Evolutionary conservation across 768 basidiomycete species (phyloP).

Genomic region (Collybia sp.): DNA sequence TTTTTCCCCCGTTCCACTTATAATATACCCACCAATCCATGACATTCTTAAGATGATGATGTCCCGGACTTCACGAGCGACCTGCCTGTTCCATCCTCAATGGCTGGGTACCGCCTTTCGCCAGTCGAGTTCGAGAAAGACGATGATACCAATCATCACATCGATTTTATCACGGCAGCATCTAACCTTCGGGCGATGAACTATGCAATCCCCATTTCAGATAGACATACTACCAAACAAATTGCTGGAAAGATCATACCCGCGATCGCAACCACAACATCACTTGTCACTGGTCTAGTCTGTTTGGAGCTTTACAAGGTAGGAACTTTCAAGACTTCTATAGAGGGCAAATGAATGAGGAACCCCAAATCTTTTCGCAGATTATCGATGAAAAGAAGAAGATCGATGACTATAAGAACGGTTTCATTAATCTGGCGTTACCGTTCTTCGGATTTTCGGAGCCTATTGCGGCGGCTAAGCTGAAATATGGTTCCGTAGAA

Average conservation of each 20-base stretch:
- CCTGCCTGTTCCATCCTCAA: conserved; percentile 83
- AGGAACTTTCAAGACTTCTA: conserved; percentile 1
- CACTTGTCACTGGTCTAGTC: conserved; percentile 91
- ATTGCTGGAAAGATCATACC: conserved; percentile 99
- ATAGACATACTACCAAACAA: conserved; percentile 92
- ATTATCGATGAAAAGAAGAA: conserved; percentile 94
- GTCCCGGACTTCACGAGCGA: conserved; percentile 53
- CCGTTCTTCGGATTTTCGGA: conserved; percentile 99
- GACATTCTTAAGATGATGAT: conserved; percentile 41
- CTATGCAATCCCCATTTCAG: conserved; percentile 84
- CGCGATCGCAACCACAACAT: conserved; percentile 97
- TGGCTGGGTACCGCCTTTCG: conserved; percentile 93
- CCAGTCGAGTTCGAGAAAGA: conserved; percentile 99
- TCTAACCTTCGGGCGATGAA: conserved; percentile 96
- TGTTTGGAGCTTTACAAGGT: conserved; percentile 98
- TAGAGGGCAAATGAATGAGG: not conserved
- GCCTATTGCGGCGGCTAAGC: conserved; percentile 85
- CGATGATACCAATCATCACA: conserved; percentile 96
- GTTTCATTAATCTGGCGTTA: conserved; percentile 94
- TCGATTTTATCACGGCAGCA: conserved; percentile 97
- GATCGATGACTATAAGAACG: conserved; percentile 96
- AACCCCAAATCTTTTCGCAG: conserved; percentile 30
- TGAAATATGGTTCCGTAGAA: conserved; percentile 82
- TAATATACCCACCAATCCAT: conserved; percentile 1
- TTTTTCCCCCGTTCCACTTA: conserved; percentile 10